A percentile compares a stretch with the other conserved stretches of the same genome.
phyloP scores from a whole-genome alignment of 805 yeast genomes.

The Yueomyces sp. region DNA sequence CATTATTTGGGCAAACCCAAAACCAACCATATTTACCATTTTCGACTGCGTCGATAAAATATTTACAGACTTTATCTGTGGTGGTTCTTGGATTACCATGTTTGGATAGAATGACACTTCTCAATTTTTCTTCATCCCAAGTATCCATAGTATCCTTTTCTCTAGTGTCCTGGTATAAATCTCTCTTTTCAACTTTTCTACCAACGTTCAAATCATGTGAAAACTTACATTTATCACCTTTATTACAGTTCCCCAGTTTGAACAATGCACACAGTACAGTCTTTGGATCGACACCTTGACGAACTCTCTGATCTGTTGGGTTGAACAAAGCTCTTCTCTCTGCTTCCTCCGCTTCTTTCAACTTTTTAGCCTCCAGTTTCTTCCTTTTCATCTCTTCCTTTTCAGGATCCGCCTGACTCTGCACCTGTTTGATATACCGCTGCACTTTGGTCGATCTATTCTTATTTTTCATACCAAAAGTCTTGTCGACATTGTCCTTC shows the following conservation, averaged over 20 bases:
- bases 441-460: constrained; percentile 90
- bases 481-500: constrained; percentile 72
- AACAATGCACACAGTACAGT: constrained; percentile 81
- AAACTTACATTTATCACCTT: constrained; percentile 77
- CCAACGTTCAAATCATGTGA: constrained; percentile 80
- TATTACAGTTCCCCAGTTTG: constrained; percentile 75
- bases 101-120: constrained; percentile 74
- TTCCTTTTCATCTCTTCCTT: constrained; percentile 65
- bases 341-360: constrained; percentile 76
- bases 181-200: constrained; percentile 80
- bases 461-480: constrained; percentile 92
- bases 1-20: constrained; percentile 95
- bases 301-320: constrained; percentile 69
- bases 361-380: constrained; percentile 68
- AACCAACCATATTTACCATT: constrained; percentile 98
- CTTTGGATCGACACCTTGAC: constrained; percentile 96
- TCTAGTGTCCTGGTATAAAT: constrained; percentile 83
- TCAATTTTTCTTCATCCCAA: constrained; percentile 94
- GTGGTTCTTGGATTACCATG: constrained; percentile 92
- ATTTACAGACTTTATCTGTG: constrained; percentile 89
- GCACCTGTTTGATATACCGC: constrained; percentile 54
- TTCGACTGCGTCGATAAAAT: constrained; percentile 92
- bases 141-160: constrained; percentile 82
- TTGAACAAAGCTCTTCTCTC: constrained; percentile 76
- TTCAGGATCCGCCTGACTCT: constrained; percentile 46